These are phyloP conservation scores for Moniliella sp. DNA, from an alignment of 1,284 basidiomycete species.

Conservation along the genomic window DNA sequence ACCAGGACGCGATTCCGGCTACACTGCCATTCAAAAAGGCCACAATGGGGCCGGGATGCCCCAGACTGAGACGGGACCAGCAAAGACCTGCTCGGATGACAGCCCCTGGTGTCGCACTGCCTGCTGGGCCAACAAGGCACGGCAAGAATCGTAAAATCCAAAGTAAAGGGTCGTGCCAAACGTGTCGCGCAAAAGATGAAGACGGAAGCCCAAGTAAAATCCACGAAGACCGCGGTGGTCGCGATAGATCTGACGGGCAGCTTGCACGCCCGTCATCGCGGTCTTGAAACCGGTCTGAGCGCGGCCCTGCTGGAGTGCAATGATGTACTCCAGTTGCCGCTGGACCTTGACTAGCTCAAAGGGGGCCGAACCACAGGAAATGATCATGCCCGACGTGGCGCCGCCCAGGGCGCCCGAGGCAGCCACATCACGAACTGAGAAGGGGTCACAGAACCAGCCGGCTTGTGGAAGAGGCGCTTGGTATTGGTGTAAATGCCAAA, in stretches of 20 bases:
- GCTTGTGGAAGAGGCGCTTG: constrained; percentile 50
- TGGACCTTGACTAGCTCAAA: constrained; percentile 85
- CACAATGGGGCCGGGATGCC: constrained; percentile 20
- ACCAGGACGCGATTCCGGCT: constrained; percentile 26
- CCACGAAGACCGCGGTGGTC: constrained; percentile 25
- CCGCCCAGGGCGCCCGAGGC: constrained; percentile 39
- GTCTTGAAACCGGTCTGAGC: constrained; percentile 22
- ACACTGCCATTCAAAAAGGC: constrained; percentile 26
- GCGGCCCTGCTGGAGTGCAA: constrained; percentile 43
- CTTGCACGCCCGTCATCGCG: too few relatives aligned
- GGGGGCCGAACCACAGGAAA: constrained; percentile 41
- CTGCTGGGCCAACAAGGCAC: too few relatives aligned
- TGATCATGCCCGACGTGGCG: constrained; percentile 60
- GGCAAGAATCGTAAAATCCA: constrained; percentile 27
- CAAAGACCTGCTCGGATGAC: too few relatives aligned
- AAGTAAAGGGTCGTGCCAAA: constrained; percentile 23
- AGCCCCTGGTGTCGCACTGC: constrained; percentile 7
- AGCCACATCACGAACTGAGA: constrained; percentile 8
- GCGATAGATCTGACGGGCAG: constrained; percentile 26
- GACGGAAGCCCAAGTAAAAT: constrained; percentile 28
- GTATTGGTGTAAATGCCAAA: constrained; percentile 82
- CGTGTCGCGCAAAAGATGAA: constrained; percentile 22
- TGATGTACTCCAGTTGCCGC: constrained; percentile 69
- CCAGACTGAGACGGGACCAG: too few relatives aligned
- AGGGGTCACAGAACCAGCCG: constrained; percentile 5